These are phyloP conservation scores for Gyrodon lividus DNA, from an alignment of 768 basidiomycete species.

Conservation along the genomic window DNA sequence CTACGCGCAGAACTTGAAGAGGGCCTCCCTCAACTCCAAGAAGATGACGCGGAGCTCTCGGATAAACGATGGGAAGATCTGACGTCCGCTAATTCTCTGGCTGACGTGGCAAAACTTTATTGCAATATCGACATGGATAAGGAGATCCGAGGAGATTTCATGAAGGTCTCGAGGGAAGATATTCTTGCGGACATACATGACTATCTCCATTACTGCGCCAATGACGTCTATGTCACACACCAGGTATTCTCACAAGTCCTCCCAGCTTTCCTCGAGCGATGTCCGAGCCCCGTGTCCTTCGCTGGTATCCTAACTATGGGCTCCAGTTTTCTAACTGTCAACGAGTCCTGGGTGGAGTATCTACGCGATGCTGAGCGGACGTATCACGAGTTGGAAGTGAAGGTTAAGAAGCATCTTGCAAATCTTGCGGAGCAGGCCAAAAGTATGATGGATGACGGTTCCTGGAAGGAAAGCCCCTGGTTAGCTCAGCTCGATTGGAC, in stretches of 20 bases:
- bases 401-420: conserved; percentile 58
- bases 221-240: conserved; percentile 84
- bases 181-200: conserved; percentile 65
- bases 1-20: conserved; percentile 40
- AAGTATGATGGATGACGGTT: conserved; percentile 45
- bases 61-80: conserved; percentile 88
- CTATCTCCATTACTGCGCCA: conserved; percentile 83
- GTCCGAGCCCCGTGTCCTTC: conserved; percentile 92
- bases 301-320: conserved; percentile 91
- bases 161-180: conserved; percentile 62
- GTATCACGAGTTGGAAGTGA: conserved; percentile 68
- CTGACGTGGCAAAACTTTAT: conserved; percentile 88
- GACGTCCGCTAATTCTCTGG: conserved; percentile 88
- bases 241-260: conserved; percentile 73
- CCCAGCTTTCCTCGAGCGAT: conserved; percentile 77
- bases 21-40: conserved; percentile 37
- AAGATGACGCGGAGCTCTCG: conserved; percentile 40
- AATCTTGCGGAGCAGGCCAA: conserved; percentile 64
- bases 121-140: conserved; percentile 83
- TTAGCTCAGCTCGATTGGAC: conserved; percentile 93
- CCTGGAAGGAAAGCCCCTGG: conserved; percentile 79
- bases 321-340: conserved; percentile 86
- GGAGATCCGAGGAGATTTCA: conserved; percentile 70
- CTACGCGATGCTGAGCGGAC: conserved; percentile 72
- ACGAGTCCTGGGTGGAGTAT: conserved; percentile 87